Conservation (phyloP, 176 grass and related monocot species). For the Urochloa ruziziensis region DNA sequence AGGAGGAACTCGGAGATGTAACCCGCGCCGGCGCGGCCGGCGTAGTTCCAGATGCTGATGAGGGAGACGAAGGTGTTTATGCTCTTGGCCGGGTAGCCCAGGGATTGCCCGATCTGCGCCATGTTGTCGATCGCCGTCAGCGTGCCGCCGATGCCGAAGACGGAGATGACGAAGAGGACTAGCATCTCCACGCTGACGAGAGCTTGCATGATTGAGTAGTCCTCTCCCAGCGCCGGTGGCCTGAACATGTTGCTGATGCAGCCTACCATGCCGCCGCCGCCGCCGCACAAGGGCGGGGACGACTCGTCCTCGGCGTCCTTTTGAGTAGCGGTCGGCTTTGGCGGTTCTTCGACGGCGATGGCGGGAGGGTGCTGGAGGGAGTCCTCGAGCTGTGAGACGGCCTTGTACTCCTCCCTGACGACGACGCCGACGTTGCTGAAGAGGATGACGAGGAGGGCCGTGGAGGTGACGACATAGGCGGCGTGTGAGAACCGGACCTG, state of each 20-base stretch:
- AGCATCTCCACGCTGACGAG: constrained; percentile 61
- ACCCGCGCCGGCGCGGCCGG: constrained; percentile 70
- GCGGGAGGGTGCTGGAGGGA: constrained; percentile 1
- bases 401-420: constrained; percentile 40
- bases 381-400: constrained; percentile 3
- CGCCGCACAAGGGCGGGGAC: background rate
- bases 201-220: constrained; percentile 60
- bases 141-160: constrained; percentile 85
- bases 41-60: constrained; percentile 97
- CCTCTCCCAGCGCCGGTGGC: constrained; percentile 45
- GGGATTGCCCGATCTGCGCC: constrained; percentile 85
- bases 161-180: constrained; percentile 34
- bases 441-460: constrained; percentile 37
- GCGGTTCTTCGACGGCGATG: constrained; percentile 32
- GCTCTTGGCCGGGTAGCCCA: constrained; percentile 66
- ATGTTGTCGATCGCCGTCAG: constrained; percentile 96
- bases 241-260: constrained; percentile 42
- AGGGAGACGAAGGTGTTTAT: constrained; percentile 88
- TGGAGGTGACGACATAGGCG: constrained; percentile 19
- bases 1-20: constrained; percentile 77
- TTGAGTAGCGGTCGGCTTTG: too few relatives aligned
- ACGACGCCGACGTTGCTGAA: constrained; percentile 39
- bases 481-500: constrained; percentile 40
- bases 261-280: background rate
- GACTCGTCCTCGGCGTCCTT: background rate